Conservation (phyloP, 768 basidiomycete genomes). For the Pholiota conissans region DNA sequence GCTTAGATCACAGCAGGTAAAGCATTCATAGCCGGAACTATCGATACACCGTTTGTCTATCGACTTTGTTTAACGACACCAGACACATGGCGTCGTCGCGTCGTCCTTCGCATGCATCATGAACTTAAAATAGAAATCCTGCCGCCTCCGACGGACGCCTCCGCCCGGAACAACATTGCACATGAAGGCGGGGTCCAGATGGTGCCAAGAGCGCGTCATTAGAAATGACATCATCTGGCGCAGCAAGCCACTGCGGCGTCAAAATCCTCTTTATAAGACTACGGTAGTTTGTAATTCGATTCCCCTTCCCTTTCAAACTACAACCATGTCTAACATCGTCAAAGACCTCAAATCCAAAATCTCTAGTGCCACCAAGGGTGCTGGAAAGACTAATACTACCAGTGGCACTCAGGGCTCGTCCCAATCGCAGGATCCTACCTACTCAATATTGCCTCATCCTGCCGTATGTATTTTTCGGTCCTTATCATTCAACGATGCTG, state of each 20-base stretch:
- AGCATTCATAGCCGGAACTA: too few species aligned
- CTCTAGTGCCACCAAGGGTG: slow-evolving; percentile 17
- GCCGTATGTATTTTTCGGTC: slow-evolving; percentile 37
- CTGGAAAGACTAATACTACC: background rate
- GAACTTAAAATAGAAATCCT: background rate
- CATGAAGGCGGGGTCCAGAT: background rate
- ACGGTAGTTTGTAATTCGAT: background rate
- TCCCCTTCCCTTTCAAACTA: background rate
- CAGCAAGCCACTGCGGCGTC: background rate
- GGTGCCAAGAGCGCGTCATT: background rate
- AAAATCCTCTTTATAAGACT: background rate
- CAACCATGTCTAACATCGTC: slow-evolving; percentile 24
- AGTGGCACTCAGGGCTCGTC: background rate
- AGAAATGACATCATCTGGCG: background rate
- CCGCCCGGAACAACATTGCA: background rate
- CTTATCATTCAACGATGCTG: background rate
- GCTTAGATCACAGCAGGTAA: too few species aligned
- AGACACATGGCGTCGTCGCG: too few species aligned
- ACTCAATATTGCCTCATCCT: slow-evolving; percentile 60
- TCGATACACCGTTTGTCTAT: too few species aligned
- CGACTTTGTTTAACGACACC: too few species aligned
- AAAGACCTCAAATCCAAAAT: slow-evolving; percentile 26
- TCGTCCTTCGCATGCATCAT: too few species aligned
- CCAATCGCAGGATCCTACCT: slow-evolving; percentile 36
- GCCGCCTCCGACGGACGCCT: background rate